Percentiles rank a stretch among this genome's conserved stretches.
Conservation (phyloP, 352 stramenopile genomes). For the Peronospora tabacina region DNA sequence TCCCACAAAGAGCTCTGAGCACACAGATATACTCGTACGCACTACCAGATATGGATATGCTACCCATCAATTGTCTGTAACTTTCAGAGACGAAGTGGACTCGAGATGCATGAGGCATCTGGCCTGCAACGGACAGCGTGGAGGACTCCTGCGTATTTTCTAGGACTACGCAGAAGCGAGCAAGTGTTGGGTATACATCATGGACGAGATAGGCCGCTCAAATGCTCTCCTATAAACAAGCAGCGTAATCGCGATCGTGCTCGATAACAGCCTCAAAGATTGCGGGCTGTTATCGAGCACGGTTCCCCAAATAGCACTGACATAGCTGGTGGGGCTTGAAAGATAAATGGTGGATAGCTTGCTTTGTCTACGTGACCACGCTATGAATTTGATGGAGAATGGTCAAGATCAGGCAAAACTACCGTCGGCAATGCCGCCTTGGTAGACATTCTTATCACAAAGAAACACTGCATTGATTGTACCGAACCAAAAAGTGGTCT, state of each 20-base stretch:
- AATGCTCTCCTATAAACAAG: background rate
- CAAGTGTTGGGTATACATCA: background rate
- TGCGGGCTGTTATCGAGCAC: background rate
- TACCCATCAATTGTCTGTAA: background rate
- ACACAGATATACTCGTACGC: background rate
- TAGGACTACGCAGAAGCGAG: background rate
- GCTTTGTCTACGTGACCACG: too few species aligned
- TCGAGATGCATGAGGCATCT: background rate
- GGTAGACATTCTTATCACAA: too few species aligned
- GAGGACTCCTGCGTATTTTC: background rate
- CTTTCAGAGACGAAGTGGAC: background rate
- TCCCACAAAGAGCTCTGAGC: background rate
- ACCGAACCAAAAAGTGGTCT: too few species aligned
- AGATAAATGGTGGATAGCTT: too few species aligned
- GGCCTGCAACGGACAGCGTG: background rate
- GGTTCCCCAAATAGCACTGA: too few species aligned
- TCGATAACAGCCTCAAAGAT: background rate
- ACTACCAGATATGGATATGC: background rate
- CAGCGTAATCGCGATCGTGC: background rate
- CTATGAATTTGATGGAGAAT: too few species aligned
- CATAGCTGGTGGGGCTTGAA: too few species aligned
- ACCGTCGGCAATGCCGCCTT: too few species aligned
- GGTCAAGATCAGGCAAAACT: too few species aligned
- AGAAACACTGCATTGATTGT: too few species aligned
- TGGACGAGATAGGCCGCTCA: background rate